phyloP scores from a whole-genome alignment of 2,329 filamentous ascomycete species.

The Hirsutella minnesotensis region DNA sequence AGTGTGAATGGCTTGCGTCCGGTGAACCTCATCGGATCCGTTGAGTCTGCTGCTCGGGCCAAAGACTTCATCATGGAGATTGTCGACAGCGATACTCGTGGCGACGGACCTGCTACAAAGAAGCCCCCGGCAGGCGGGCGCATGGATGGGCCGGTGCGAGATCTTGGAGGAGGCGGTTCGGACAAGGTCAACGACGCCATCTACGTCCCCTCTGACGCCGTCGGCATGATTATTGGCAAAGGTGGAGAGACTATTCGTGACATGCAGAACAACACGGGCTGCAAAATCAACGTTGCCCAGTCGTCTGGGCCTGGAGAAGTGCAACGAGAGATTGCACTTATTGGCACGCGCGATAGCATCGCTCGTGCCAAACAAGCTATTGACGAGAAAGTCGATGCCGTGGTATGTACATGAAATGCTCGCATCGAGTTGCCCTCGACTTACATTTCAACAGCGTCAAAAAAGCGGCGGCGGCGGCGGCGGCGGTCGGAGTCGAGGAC shows the following conservation, averaged over 20 bases:
- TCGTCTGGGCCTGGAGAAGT: conserved; percentile 65
- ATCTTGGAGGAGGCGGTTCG: conserved; percentile 20
- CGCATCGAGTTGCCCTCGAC: conserved; percentile 2
- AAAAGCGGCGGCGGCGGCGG: conserved; percentile 39
- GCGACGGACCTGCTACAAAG: conserved; percentile 26
- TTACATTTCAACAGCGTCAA: conserved; percentile 32
- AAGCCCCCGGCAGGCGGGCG: conserved; percentile 19
- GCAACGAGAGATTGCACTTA: conserved; percentile 76
- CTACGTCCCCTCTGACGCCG: conserved; percentile 77
- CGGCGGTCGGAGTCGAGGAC: conserved; percentile 27
- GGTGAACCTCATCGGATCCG: conserved; percentile 78
- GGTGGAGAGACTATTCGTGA: conserved; percentile 89
- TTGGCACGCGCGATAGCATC: conserved; percentile 68
- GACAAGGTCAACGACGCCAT: conserved; percentile 77
- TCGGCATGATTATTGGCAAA: conserved; percentile 95
- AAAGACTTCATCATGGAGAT: conserved; percentile 89
- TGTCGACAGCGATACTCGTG: conserved; percentile 77
- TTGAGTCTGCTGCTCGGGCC: conserved; percentile 60
- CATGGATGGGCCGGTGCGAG: conserved; percentile 18
- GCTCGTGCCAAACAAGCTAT: conserved; percentile 73
- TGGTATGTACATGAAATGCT: conserved; percentile 40
- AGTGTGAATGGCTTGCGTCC: conserved; percentile 82
- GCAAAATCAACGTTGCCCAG: conserved; percentile 90
- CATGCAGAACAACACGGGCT: conserved; percentile 77
- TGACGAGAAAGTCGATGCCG: conserved; percentile 83